Evolutionary conservation across 345 rosid genomes (phyloP), one percentile per base, ranked within the genome.

Genomic region (Brassica rapa): DNA sequence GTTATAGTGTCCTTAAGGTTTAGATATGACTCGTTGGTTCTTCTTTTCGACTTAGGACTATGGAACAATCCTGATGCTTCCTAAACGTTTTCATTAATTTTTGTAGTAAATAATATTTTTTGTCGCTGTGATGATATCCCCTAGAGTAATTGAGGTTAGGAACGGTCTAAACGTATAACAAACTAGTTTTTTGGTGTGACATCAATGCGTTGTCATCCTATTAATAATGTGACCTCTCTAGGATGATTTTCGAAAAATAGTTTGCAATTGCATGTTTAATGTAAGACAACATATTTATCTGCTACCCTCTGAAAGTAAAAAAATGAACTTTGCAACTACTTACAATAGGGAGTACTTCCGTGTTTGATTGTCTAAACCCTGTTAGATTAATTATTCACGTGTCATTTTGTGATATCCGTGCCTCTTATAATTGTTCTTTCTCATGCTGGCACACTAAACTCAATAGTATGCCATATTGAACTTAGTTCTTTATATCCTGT

Each of bases 1-100:
- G 15, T 60, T 33, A 30, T 60, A 78, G 68, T 56, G 56, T 24
- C 49, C 8, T 64, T 24, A 39, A 77, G 62, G 51, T 72, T 78
- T 53, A 12, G 8, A 30, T 66, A 73, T 60, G 57, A 79, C 24
- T 56, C 10, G 53, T 65, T 66, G 55, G 29, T 78, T 59, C 60
- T 78, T 59, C 60, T 23, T 37, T 62, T 11, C 0, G 53, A 56
- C 46, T 51, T 60, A 55, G 55, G 16, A 64, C 12, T 56, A 25
- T 64, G 51, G 51, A 78, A 66, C 55, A 23, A 15, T 77, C 65
- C 14, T 62, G 57, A 69, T 71, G 62, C 27, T 14, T 23, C 30
- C 71, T 77, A 4, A 64, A 64, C 29, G 32, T 53, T 51, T 37
- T 11, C 24, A 27, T 3, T 35, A 53, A 6, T 2, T 21, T 46